A percentile compares a stretch with the other conserved stretches of the same genome.
These are phyloP conservation scores for Galeopsis tetrahit DNA, from an alignment of 257 asterid species.

Conservation along the genomic window DNA sequence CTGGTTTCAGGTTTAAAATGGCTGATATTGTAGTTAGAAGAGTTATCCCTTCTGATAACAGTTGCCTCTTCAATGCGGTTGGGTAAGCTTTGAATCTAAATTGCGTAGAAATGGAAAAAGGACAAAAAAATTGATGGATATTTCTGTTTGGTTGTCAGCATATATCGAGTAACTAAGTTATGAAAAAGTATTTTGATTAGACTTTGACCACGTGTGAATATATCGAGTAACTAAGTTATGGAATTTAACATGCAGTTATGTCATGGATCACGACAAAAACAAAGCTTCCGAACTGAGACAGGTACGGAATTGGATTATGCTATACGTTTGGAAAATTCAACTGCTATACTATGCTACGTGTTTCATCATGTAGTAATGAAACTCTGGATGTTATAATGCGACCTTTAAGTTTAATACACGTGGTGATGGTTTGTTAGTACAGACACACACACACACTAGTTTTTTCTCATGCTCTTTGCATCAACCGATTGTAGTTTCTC, in stretches of 20 bases:
- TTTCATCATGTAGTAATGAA: constrained; percentile 22
- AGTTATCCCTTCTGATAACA: constrained; percentile 93
- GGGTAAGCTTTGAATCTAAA: constrained; percentile 58
- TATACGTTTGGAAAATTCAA: neutral
- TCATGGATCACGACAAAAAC: constrained; percentile 86
- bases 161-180: too few species aligned
- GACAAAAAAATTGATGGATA: neutral
- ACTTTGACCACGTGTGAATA: constrained; percentile 9
- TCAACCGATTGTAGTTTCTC: neutral
- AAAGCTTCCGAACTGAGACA: constrained; percentile 91
- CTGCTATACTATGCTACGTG: constrained; percentile 11
- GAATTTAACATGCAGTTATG: constrained; percentile 59
- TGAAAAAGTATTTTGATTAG: neutral
- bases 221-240: constrained; percentile 16
- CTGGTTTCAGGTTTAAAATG: constrained; percentile 58
- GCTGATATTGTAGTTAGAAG: constrained; percentile 80
- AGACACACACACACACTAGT: neutral
- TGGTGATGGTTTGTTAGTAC: constrained; percentile 1
- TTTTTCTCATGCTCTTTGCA: constrained; percentile 3
- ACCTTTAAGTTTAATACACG: constrained; percentile 15
- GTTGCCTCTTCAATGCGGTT: constrained; percentile 97
- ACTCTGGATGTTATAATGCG: constrained; percentile 10
- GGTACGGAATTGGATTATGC: constrained; percentile 46
- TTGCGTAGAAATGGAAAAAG: neutral
- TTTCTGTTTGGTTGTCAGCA: neutral